These are phyloP conservation scores for Raphanus hybrid DNA, from an alignment of 441 rosid genomes.

Conservation along the genomic window DNA sequence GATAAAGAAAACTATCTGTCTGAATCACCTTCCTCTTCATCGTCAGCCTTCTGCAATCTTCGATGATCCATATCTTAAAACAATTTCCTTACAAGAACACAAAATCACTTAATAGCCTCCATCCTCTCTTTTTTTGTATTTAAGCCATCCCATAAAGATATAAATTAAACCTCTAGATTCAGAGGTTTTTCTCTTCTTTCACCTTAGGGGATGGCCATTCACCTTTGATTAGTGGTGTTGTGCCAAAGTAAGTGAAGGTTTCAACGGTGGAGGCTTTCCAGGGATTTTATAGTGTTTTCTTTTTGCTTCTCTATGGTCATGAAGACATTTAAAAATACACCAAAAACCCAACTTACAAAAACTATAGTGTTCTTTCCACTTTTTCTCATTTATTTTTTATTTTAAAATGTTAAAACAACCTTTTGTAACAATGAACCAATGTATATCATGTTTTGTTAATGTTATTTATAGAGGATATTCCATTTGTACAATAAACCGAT, in stretches of 20 bases:
- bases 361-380: conserved; percentile 35
- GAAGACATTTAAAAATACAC: conserved; percentile 34
- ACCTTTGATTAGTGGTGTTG: conserved; percentile 9
- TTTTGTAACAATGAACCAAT: conserved; percentile 16
- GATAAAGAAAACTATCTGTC: conserved; percentile 32
- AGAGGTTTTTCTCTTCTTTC: conserved; percentile 11
- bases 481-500: neutral
- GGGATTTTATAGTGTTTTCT: conserved; percentile 15
- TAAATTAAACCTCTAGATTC: conserved; percentile 18
- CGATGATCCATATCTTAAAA: conserved; percentile 40
- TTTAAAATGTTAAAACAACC: neutral
- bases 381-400: conserved; percentile 23
- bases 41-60: conserved; percentile 44
- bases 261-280: conserved; percentile 31
- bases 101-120: conserved; percentile 14
- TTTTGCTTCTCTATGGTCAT: conserved; percentile 34
- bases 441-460: conserved; percentile 21
- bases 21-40: conserved; percentile 37
- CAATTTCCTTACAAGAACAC: conserved; percentile 26
- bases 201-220: conserved; percentile 41
- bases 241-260: conserved; percentile 34
- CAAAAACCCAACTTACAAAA: conserved; percentile 20
- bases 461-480: conserved; percentile 13
- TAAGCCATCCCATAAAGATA: conserved; percentile 38
- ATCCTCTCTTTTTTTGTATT: neutral